phyloP scores from a whole-genome alignment of 768 basidiomycete genomes.

The Tremella yokohamensis region DNA sequence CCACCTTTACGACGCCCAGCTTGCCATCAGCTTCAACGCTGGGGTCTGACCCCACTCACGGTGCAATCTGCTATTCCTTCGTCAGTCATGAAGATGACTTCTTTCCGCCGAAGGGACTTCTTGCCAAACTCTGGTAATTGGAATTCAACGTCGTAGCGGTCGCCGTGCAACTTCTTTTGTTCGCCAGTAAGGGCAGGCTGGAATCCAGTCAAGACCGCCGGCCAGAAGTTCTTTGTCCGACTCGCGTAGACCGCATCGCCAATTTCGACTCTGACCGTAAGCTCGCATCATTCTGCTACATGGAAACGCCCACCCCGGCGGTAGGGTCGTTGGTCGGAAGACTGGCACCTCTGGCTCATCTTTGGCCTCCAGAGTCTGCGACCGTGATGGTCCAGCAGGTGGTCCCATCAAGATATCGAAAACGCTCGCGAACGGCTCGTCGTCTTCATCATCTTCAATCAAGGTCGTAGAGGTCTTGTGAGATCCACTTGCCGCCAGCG shows the following conservation, averaged over 20 bases:
- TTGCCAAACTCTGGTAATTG: neutral
- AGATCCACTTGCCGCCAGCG: no score
- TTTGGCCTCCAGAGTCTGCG: neutral
- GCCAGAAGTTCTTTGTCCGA: constrained; percentile 7
- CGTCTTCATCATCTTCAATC: constrained; percentile 7
- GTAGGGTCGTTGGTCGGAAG: constrained; percentile 7
- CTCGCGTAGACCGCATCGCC: constrained; percentile 10
- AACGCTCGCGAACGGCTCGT: neutral
- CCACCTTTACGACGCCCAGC: no score
- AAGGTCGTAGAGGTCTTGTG: neutral
- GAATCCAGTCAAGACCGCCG: constrained; percentile 14
- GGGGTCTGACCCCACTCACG: constrained; percentile 11
- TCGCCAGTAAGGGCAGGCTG: constrained; percentile 7
- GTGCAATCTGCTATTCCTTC: constrained; percentile 25
- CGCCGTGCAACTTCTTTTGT: constrained; percentile 8
- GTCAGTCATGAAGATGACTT: constrained; percentile 25
- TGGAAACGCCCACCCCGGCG: neutral
- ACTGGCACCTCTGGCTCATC: neutral
- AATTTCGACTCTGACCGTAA: constrained; percentile 7
- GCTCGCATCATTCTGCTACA: neutral
- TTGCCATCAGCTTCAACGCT: no score
- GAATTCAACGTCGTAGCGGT: constrained; percentile 5
- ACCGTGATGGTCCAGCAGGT: neutral
- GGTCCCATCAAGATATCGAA: constrained; percentile 1
- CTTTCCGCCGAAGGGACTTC: constrained; percentile 1